Percentiles rank a stretch among this genome's conserved stretches.
Conservation (phyloP, 2,329 filamentous ascomycete species). For the Epichloe sp. region DNA sequence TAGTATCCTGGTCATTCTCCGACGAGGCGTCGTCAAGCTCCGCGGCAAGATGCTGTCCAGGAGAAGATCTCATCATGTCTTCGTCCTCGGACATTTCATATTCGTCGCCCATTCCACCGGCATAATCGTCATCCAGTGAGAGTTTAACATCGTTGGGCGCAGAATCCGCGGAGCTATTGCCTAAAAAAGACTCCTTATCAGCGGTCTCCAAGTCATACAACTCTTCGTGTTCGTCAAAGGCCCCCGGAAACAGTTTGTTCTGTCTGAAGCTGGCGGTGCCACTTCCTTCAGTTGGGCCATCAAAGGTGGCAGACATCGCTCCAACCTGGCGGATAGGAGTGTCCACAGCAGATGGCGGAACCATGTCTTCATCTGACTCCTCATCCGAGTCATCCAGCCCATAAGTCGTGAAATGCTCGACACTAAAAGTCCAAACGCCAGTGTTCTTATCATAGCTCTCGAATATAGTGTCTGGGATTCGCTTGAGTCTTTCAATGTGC, state of each 20-base stretch:
- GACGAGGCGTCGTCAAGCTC: constrained; percentile 52
- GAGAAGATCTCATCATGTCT: constrained; percentile 68
- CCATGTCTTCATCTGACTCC: constrained; percentile 42
- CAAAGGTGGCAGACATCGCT: constrained; percentile 14
- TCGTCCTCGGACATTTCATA: constrained; percentile 61
- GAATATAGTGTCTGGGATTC: constrained; percentile 69
- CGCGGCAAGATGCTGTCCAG: constrained; percentile 60
- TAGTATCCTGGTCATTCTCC: constrained; percentile 34
- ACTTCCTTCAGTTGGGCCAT: constrained; percentile 29
- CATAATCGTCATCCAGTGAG: constrained; percentile 46
- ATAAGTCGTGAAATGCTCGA: constrained; percentile 96
- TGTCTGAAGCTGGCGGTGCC: constrained; percentile 45
- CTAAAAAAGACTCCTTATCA: constrained; percentile 75
- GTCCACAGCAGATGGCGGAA: constrained; percentile 2
- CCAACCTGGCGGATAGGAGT: background rate
- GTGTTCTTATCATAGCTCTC: constrained; percentile 65
- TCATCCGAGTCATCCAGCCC: constrained; percentile 72
- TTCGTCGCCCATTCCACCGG: constrained; percentile 52
- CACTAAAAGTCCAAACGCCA: constrained; percentile 80
- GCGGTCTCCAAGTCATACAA: constrained; percentile 42
- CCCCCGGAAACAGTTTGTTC: constrained; percentile 49
- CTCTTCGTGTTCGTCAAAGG: constrained; percentile 55
- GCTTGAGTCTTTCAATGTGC: constrained; percentile 70
- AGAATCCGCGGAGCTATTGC: constrained; percentile 77
- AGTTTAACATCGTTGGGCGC: constrained; percentile 46